These are phyloP conservation scores for Apophysomyces variabilis DNA, from an alignment of 371 early-diverging fungal species.

Conservation along the genomic window DNA sequence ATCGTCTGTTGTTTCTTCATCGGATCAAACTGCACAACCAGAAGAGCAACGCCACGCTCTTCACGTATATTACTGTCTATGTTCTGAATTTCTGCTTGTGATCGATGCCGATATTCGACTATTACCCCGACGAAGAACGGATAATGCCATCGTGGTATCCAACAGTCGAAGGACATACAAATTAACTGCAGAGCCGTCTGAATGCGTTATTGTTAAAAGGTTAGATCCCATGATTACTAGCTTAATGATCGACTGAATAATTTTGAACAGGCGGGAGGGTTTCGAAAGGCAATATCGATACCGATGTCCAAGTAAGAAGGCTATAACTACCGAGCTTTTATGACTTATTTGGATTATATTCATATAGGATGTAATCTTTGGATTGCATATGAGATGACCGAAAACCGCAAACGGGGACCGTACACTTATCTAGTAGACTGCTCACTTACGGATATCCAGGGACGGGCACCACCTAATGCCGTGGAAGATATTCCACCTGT, in stretches of 20 bases:
- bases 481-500: slow-evolving; percentile 30
- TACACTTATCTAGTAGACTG: slow-evolving; percentile 69
- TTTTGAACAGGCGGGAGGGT: slow-evolving; percentile 42
- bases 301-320: slow-evolving; percentile 57
- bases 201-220: slow-evolving; percentile 55
- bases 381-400: slow-evolving; percentile 67
- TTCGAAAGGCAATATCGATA: slow-evolving; percentile 69
- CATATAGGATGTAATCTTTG: slow-evolving; percentile 54
- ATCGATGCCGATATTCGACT: slow-evolving; percentile 65
- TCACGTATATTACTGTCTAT: slow-evolving; percentile 76
- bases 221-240: slow-evolving; percentile 18
- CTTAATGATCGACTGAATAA: background rate
- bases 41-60: slow-evolving; percentile 47
- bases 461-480: slow-evolving; percentile 52
- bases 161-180: slow-evolving; percentile 68
- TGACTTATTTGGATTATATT: background rate
- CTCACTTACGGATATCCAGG: slow-evolving; percentile 64
- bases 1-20: slow-evolving; percentile 67
- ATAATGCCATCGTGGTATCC: slow-evolving; percentile 66
- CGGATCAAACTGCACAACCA: slow-evolving; percentile 45
- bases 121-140: slow-evolving; percentile 66
- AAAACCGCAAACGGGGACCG: slow-evolving; percentile 55
- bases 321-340: background rate
- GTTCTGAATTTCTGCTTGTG: slow-evolving; percentile 75
- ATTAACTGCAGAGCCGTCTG: slow-evolving; percentile 55